A percentile compares a stretch with the other conserved stretches of the same genome.
These are phyloP conservation scores for Aspergillus costaricaensis DNA, from an alignment of 2,329 filamentous ascomycete genomes.

Conservation along the genomic window DNA sequence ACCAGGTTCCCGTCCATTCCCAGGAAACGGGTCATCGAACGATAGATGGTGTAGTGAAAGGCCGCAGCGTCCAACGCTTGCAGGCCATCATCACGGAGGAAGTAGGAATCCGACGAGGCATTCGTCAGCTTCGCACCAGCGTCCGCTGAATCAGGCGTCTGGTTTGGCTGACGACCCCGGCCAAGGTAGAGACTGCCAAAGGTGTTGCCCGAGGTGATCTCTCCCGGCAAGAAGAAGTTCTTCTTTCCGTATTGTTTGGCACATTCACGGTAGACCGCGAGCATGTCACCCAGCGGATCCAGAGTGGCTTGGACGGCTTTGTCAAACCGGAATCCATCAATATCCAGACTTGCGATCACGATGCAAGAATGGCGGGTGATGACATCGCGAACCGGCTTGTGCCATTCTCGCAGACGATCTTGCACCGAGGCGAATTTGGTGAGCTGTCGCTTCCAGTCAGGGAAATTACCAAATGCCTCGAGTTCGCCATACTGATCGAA, in stretches of 20 bases:
- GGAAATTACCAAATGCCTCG: slow-evolving; percentile 63
- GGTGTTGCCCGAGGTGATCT: slow-evolving; percentile 63
- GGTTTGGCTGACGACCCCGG: slow-evolving; percentile 58
- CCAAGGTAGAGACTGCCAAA: slow-evolving; percentile 63
- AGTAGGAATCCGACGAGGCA: slow-evolving; percentile 45
- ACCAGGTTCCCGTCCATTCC: slow-evolving; percentile 59
- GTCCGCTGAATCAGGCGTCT: slow-evolving; percentile 48
- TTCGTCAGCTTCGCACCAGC: slow-evolving; percentile 52
- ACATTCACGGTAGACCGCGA: slow-evolving; percentile 57
- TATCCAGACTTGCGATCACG: slow-evolving; percentile 60
- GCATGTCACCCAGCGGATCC: slow-evolving; percentile 61
- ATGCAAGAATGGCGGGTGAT: slow-evolving; percentile 64
- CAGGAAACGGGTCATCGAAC: slow-evolving; percentile 60
- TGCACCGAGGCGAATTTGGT: slow-evolving; percentile 67
- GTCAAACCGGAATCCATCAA: slow-evolving; percentile 67
- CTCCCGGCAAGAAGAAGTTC: slow-evolving; percentile 65
- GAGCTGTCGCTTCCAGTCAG: slow-evolving; percentile 63
- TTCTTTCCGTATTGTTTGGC: slow-evolving; percentile 58
- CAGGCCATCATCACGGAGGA: slow-evolving; percentile 54
- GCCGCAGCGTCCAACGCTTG: slow-evolving; percentile 60
- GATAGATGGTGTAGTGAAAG: slow-evolving; percentile 64
- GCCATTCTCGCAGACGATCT: slow-evolving; percentile 66
- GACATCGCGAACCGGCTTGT: slow-evolving; percentile 57
- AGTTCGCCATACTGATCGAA: slow-evolving; percentile 66
- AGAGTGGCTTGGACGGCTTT: slow-evolving; percentile 65